Evolutionary conservation across 2,329 filamentous ascomycete species (phyloP), one percentile per base, ranked within the genome.

Genomic region (Aspergillus uvarum): DNA sequence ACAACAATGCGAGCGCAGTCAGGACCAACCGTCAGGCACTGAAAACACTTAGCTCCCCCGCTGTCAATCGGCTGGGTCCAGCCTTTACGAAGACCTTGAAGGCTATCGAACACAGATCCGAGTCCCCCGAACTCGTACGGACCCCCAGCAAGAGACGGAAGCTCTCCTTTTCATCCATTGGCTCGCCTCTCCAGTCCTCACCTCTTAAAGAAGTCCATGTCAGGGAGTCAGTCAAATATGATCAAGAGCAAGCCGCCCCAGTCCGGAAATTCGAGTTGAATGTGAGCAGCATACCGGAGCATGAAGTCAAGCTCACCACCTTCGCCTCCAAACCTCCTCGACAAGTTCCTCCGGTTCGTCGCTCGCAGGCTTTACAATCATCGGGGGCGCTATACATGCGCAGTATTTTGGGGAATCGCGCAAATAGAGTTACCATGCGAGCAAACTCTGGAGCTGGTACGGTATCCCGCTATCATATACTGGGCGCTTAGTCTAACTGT

Each of bases 111-210:
- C 66, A 66, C 49, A 67, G 67, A 51, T 68, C 68, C 21, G 71
- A 68, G 10, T 64, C 73, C 4, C 66, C 69, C 24, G 73, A 74
- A 55, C 61, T 67, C n/a, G 53, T 69, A 16, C 72, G 67, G 16
- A 79, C 76, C 5, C 76, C 76, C 70, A 81, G 67, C 59, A 77
- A 74, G 66, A 81, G 80, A 67, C 69, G 79, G 55, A 81, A 80
- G 62, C 70, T 81, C 16, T 80, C 75, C 1, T 77, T 81, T 67
- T 75, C 75, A 62, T 73, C 77, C 2, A 72, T 76, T 24, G 77
- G 75, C 29, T 83, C 81, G 19, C 77, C 81, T 19, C 75, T 79
- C 38, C 81, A 81, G 60, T 83, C 81, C 1, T 82, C 80, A 21
- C 80, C 80, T 29, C 69, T 81, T 58, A 77, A 77, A 56, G 77